phyloP scores from a whole-genome alignment of 2,329 filamentous ascomycete genomes.

The Scedosporium apiospermum region DNA sequence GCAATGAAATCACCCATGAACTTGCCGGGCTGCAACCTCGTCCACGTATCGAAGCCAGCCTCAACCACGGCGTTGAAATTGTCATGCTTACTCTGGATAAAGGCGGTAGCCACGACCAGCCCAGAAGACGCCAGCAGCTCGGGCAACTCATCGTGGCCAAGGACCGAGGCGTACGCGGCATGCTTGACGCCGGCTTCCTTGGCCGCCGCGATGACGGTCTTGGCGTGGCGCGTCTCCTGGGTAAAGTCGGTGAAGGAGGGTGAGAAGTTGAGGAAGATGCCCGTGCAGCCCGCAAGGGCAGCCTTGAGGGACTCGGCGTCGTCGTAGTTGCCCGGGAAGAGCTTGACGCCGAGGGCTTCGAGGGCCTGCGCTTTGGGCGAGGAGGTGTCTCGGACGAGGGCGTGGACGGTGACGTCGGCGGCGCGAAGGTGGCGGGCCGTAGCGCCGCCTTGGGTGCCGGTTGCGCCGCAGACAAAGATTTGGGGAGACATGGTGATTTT shows the following conservation, averaged over 20 bases:
- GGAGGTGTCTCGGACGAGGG: slow-evolving; percentile 33
- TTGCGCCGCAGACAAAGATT: slow-evolving; percentile 36
- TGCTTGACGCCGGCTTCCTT: slow-evolving; percentile 26
- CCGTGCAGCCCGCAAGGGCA: slow-evolving; percentile 33
- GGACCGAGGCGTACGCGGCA: slow-evolving; percentile 24
- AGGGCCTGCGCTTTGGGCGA: slow-evolving; percentile 31
- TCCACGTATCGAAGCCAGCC: slow-evolving; percentile 31
- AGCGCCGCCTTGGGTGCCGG: slow-evolving; percentile 41
- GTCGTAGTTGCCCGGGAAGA: slow-evolving; percentile 33
- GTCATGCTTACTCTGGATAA: slow-evolving; percentile 27
- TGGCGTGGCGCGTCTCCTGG: slow-evolving; percentile 19
- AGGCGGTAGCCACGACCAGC: slow-evolving; percentile 15
- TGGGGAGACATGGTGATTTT: background rate
- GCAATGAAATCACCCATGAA: slow-evolving; percentile 42
- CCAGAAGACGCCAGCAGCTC: slow-evolving; percentile 17
- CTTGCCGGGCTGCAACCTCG: slow-evolving; percentile 37
- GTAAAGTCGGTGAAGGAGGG: slow-evolving; percentile 19
- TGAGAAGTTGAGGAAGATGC: slow-evolving; percentile 33
- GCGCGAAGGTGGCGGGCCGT: slow-evolving; percentile 37
- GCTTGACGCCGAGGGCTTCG: slow-evolving; percentile 28
- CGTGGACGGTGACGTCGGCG: slow-evolving; percentile 33
- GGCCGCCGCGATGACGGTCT: slow-evolving; percentile 24
- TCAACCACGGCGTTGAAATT: slow-evolving; percentile 29
- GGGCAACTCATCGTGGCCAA: slow-evolving; percentile 19
- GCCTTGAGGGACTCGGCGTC: slow-evolving; percentile 26